Base-by-base conservation (phyloP, 2,329 filamentous ascomycete species). In the Dactylellina cionopaga region DNA sequence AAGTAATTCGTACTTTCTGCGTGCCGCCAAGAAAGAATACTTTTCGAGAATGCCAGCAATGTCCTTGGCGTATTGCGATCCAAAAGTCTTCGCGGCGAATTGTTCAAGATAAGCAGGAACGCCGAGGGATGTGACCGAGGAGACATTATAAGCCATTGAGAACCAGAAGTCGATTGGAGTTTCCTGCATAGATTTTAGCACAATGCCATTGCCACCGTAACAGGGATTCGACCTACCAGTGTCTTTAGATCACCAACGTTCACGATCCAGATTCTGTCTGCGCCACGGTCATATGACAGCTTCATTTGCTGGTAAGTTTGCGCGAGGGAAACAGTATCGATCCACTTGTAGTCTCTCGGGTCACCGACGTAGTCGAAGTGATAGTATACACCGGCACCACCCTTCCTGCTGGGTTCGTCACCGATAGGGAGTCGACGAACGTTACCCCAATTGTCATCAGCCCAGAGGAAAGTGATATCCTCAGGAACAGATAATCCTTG, bases 401-500 rank as follows among this genome's bases (percentile, higher is more conserved):
- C 88, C 3, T 81, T 80, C 9, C 88, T 81, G n/a, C 80, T 79
- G 1, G 83, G 87, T 80, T 90, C 89, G 70, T 86, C 85, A 0
- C 80, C 81, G 13, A 87, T 79, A 3, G 89, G 89, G 27, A 90
- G 80, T 19, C 88, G 82, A 25, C 87, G 83, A 24, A 89, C 83
- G 78, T 89, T 88, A 9, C 88, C 88, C 82, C 83, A 89, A 79
- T 90, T 90, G 79, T 91, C 89, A 77, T 90, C 89, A 0, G 87
- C 84, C 85, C 88, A 90, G 3, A 90, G 82, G 22, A 91, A 81
- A 1, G 87, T 90, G 25, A 91, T 85, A 76, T 89, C 85, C 35
- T 90, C 88, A 0, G 88, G 80, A 78, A 90, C 84, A 1, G 81
- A 80, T 77, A 91, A 83, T 1, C 89, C 89, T 13, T 85, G 82